phyloP scores from a whole-genome alignment of 2,329 filamentous ascomycete species.

The Neofusicoccum ribis region DNA sequence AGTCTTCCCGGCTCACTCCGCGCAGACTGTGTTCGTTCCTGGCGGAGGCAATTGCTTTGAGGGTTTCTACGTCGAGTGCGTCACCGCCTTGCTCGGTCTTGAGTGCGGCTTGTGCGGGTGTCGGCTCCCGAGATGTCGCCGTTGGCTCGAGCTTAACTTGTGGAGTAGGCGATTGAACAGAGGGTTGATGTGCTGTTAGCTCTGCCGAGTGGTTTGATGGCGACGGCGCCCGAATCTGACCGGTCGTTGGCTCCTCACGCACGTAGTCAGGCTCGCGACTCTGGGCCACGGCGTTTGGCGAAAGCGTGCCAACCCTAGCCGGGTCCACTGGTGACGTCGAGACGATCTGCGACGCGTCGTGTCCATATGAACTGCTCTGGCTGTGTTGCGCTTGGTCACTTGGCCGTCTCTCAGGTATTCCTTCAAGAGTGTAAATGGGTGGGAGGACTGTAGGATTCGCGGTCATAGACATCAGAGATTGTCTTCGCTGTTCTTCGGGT shows the following conservation, averaged over 20 bases:
- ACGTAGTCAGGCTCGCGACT: constrained; percentile 34
- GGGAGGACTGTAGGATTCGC: constrained; percentile 40
- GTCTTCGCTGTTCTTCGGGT: constrained; percentile 44
- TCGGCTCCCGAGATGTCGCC: constrained; percentile 28
- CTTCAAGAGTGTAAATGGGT: constrained; percentile 37
- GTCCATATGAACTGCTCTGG: constrained; percentile 24
- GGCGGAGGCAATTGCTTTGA: constrained; percentile 45
- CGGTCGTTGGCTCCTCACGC: constrained; percentile 30
- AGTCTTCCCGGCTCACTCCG: constrained; percentile 40
- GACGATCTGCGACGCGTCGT: constrained; percentile 31
- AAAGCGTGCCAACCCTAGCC: background rate
- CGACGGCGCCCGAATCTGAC: constrained; percentile 31
- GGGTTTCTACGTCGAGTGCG: constrained; percentile 42
- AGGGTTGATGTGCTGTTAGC: constrained; percentile 23
- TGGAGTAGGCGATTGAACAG: constrained; percentile 31
- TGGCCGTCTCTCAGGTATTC: background rate
- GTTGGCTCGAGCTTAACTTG: constrained; percentile 44
- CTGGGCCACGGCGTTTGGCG: constrained; percentile 24
- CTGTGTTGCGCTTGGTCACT: constrained; percentile 3
- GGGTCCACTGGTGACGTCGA: constrained; percentile 20
- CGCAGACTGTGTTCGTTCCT: constrained; percentile 49
- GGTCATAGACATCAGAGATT: constrained; percentile 33
- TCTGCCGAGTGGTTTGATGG: constrained; percentile 22
- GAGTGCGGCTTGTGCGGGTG: constrained; percentile 42
- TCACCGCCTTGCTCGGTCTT: constrained; percentile 28